Conservation (phyloP, 768 basidiomycete genomes). For the Cystobasidium ongulense region DNA sequence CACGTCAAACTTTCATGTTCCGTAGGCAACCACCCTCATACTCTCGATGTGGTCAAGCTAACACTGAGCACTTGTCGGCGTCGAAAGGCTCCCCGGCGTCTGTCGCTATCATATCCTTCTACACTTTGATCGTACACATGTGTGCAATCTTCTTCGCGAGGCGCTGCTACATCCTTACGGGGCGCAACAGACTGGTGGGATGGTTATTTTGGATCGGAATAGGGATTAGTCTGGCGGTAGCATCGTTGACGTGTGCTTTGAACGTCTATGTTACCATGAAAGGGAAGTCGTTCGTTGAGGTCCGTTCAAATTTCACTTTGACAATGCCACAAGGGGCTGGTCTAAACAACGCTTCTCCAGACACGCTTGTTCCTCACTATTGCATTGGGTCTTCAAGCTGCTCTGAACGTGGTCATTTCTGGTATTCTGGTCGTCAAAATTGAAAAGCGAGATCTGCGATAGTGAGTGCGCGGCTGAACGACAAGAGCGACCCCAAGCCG, state of each 20-base stretch:
- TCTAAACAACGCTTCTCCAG: background rate
- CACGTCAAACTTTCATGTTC: background rate
- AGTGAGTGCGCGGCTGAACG: background rate
- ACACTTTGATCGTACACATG: background rate
- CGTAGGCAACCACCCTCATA: background rate
- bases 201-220: background rate
- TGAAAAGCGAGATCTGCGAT: background rate
- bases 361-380: background rate
- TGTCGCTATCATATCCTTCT: background rate
- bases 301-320: background rate
- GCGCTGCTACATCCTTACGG: constrained; percentile 3
- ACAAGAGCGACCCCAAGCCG: background rate
- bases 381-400: background rate
- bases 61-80: background rate
- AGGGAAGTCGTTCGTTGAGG: background rate
- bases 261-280: background rate
- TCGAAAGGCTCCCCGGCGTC: background rate
- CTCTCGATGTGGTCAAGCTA: background rate
- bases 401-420: background rate
- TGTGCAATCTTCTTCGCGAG: constrained; percentile 1
- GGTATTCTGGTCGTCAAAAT: background rate
- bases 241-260: background rate
- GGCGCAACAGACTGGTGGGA: background rate
- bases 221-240: background rate
- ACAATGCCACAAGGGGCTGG: background rate